Base-by-base conservation (phyloP, 257 asterid genomes). In the Nemophila menziesii region DNA sequence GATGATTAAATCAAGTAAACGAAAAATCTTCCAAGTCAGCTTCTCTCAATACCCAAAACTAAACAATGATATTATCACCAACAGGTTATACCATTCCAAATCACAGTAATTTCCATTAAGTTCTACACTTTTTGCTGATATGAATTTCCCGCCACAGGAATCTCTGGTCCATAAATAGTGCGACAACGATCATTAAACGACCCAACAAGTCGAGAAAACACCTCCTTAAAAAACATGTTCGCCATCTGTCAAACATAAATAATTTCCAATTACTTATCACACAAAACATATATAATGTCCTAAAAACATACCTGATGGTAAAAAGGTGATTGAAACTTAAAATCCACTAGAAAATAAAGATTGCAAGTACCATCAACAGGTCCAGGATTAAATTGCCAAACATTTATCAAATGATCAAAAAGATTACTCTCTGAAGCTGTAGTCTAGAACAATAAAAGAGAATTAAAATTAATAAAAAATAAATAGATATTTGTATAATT, bases 351-450 rank as follows among this genome's bases (percentile, higher is more conserved):
- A 60, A 90, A 90, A 69, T 77, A 62, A 57, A 90, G 80, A 71
- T 56, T 66, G 64, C 96, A 76, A 48, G 86, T 68, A 65, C 99
- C 94, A 21, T 87, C 86, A 44, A 49, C 79, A 46, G 93, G 92
- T 50, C 99, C 99, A 19, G 94, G 92, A 64, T 64, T 61, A 55
- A 90, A 90, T 66, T 90, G 93, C 99, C 99, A 90, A 51, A 73
- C 36, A 71, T 90, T 90, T 64, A 81, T 79, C 82, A 85, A 63
- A 75, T 90, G 96, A 64, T 90, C 89, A 62, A 90, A 90, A 42
- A 90, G 80, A 64, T 54, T 71, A 55, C 86, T 74, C 48, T 79
- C 74, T 21, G 83, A 68, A 39, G 92, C 77, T 37, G 92, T 68
- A 41, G 95, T 80, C 95, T 85, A 82, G 61, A 63, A 66, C 34